A percentile compares a stretch with the other conserved stretches of the same genome.
phyloP scores from a whole-genome alignment of 2,329 filamentous ascomycete species.

The Leptographium lundbergii region DNA sequence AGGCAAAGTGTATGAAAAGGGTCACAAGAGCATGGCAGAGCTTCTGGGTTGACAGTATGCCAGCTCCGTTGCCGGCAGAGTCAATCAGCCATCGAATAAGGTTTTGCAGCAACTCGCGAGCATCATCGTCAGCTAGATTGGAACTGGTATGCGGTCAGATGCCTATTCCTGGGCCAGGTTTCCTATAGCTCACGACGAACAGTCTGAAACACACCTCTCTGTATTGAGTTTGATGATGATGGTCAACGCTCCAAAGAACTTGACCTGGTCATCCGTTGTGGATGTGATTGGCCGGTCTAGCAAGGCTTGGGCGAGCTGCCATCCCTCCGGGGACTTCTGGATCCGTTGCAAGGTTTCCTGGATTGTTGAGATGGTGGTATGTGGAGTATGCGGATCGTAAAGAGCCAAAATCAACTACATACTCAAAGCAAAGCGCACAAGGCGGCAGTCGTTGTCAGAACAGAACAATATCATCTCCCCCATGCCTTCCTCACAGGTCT shows the following conservation, averaged over 20 bases:
- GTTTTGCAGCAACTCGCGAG: slow-evolving; percentile 44
- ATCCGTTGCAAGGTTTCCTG: slow-evolving; percentile 68
- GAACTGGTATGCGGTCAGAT: slow-evolving; percentile 18
- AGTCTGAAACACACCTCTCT: slow-evolving; percentile 48
- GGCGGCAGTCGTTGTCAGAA: not conserved
- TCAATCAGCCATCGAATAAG: slow-evolving; percentile 51
- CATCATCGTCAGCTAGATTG: slow-evolving; percentile 42
- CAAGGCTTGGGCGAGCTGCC: slow-evolving; percentile 71
- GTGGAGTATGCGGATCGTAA: slow-evolving; percentile 35
- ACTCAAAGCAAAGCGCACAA: not conserved
- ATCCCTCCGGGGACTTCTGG: slow-evolving; percentile 70
- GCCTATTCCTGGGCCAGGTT: too few species aligned
- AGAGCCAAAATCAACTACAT: slow-evolving; percentile 35
- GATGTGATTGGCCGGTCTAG: slow-evolving; percentile 28
- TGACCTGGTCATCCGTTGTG: slow-evolving; percentile 58
- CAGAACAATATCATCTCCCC: not conserved
- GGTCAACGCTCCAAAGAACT: slow-evolving; percentile 87
- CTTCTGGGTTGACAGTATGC: slow-evolving; percentile 56
- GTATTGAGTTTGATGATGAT: slow-evolving; percentile 90
- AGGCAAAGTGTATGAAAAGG: slow-evolving; percentile 60
- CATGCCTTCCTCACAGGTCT: not conserved
- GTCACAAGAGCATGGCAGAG: slow-evolving; percentile 65
- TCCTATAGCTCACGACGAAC: too few species aligned
- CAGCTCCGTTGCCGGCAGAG: slow-evolving; percentile 37
- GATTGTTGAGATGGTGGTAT: slow-evolving; percentile 33